phyloP scores from a whole-genome alignment of 495 filamentous ascomycete genomes.

The Neurospora sp. region DNA sequence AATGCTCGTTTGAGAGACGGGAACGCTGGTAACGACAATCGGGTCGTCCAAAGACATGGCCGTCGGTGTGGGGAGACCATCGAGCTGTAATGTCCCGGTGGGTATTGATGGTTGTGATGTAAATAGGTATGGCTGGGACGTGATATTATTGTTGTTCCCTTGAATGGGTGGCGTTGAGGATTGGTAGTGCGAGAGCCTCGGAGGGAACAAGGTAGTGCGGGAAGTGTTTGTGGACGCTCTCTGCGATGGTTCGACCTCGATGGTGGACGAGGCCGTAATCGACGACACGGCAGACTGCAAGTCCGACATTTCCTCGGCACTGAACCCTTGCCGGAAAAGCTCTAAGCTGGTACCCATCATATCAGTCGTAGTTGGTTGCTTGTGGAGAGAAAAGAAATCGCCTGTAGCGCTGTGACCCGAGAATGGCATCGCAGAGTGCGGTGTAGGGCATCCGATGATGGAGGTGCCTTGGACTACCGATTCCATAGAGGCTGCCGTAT shows the following conservation, averaged over 20 bases:
- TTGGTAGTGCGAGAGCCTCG: constrained; percentile 5
- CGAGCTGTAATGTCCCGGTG: not conserved
- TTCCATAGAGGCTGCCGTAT: constrained; percentile 8
- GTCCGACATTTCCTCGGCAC: constrained; percentile 9
- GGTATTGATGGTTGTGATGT: constrained; percentile 7
- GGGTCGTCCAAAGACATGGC: constrained; percentile 20
- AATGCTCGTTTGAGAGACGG: constrained; percentile 5
- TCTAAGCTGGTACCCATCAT: constrained; percentile 9
- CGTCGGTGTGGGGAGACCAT: not conserved
- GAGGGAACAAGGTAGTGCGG: constrained; percentile 16
- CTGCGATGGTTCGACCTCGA: constrained; percentile 11
- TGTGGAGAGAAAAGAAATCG: constrained; percentile 6
- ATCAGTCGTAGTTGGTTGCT: constrained; percentile 1
- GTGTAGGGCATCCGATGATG: constrained; percentile 4
- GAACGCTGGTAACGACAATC: not conserved
- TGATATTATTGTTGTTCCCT: not conserved
- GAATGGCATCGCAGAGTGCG: constrained; percentile 1
- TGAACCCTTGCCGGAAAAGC: constrained; percentile 17
- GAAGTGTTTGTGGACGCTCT: constrained; percentile 18
- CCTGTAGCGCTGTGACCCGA: constrained; percentile 2
- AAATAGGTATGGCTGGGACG: constrained; percentile 12
- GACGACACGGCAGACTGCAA: constrained; percentile 16
- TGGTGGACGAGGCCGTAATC: constrained; percentile 12
- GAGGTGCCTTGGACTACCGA: constrained; percentile 8
- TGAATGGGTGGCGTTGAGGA: constrained; percentile 2